A percentile compares a stretch with the other conserved stretches of the same genome.
Conservation (phyloP, 1,284 basidiomycete species). For the Xerocomus amazonicus region DNA sequence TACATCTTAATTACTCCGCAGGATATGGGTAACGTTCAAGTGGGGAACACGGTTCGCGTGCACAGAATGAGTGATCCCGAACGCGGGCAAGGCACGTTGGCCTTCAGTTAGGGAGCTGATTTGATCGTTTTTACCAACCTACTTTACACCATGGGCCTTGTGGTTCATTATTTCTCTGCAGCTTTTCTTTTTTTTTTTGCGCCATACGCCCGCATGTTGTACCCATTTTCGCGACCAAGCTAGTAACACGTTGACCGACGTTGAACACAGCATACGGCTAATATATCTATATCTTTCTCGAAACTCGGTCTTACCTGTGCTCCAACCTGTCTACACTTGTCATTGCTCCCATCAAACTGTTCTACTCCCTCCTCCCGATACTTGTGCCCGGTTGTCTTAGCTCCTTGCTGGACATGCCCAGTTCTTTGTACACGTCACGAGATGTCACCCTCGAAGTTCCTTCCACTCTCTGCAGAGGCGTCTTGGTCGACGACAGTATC, state of each 20-base stretch:
- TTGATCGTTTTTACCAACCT: neutral
- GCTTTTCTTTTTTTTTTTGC: conserved; percentile 9
- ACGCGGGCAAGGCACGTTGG: conserved; percentile 56
- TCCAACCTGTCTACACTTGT: conserved; percentile 4
- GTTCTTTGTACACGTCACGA: conserved; percentile 22
- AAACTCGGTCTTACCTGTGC: conserved; percentile 6
- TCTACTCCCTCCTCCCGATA: conserved; percentile 16
- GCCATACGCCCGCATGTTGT: conserved; percentile 4
- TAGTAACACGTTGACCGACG: neutral
- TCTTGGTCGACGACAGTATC: conserved; percentile 26
- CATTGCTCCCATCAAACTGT: conserved; percentile 12
- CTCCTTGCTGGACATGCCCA: conserved; percentile 31
- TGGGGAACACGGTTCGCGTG: conserved; percentile 64
- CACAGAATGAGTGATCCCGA: conserved; percentile 81
- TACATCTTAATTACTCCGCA: conserved; percentile 91
- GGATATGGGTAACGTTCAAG: conserved; percentile 68
- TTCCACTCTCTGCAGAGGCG: conserved; percentile 15
- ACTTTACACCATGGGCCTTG: conserved; percentile 2
- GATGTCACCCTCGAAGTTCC: conserved; percentile 25
- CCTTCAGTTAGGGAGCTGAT: conserved; percentile 32
- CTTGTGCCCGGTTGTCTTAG: conserved; percentile 25
- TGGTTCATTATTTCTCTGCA: neutral
- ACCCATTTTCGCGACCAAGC: neutral
- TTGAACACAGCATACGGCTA: neutral
- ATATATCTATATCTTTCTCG: neutral